phyloP scores from a whole-genome alignment of 371 early-diverging fungal genomes.

The Blakeslea trispora region DNA sequence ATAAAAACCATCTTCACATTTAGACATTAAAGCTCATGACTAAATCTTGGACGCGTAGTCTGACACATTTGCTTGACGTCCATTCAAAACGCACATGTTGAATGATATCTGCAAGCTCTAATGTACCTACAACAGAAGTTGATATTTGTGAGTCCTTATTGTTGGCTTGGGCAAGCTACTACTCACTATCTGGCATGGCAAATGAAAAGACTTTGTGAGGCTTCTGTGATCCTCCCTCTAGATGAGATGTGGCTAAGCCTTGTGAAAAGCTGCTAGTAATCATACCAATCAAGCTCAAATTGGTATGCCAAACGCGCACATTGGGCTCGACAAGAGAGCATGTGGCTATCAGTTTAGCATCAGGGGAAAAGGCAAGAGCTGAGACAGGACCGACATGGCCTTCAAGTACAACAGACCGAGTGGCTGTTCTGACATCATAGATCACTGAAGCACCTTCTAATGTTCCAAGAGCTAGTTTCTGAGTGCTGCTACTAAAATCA shows the following conservation, averaged over 20 bases:
- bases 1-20: background rate
- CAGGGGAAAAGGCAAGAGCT: constrained; percentile 77
- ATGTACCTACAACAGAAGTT: constrained; percentile 20
- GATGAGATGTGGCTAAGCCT: constrained; percentile 25
- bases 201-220: constrained; percentile 66
- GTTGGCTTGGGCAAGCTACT: too few species aligned
- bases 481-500: constrained; percentile 75
- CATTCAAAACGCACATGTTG: constrained; percentile 69
- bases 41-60: constrained; percentile 53
- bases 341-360: constrained; percentile 78
- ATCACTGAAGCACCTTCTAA: constrained; percentile 77
- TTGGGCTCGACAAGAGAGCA: constrained; percentile 71
- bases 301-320: constrained; percentile 79
- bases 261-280: constrained; percentile 56
- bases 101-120: constrained; percentile 46
- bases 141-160: background rate
- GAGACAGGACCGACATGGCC: constrained; percentile 70
- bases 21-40: constrained; percentile 69
- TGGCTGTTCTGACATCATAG: constrained; percentile 85
- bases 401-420: constrained; percentile 75
- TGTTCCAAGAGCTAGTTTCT: constrained; percentile 81
- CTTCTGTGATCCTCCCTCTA: constrained; percentile 41
- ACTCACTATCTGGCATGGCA: constrained; percentile 60
- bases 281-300: constrained; percentile 73
- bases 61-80: constrained; percentile 66